Evolutionary conservation across 176 grass and related monocot species (phyloP), one percentile per base, ranked within the genome.

Genomic region (Triticum timopheevii): DNA sequence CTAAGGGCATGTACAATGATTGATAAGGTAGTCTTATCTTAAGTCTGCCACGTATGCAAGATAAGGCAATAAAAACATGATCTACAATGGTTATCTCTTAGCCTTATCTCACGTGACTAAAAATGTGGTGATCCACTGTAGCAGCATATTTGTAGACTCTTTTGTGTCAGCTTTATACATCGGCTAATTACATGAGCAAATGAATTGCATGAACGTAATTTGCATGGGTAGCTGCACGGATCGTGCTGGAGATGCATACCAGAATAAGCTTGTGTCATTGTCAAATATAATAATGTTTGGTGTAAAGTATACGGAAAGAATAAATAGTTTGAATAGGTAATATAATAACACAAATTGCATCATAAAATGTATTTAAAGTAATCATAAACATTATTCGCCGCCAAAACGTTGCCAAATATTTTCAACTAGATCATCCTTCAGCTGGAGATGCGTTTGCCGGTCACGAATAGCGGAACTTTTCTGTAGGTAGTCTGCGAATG

Each of bases 351-450:
- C 11, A 9, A 20, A 28, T 13, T 65, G 25, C 62, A 28, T 28
- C 5, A 11, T 13, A 13, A 13, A 13, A 20, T 28, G 24, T 65
- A 65, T 23, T 28, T 9, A 27, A 27, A 28, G 11, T 65, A 65
- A 65, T 10, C 62, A 28, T 13, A 27, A 65, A 65, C 5, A 65
- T 65, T 65, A 65, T 24, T 27, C 11, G 4, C 62, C 1, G 4
- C 62, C 62, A 65, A 65, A 65, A 25, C 19, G 54, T 38, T 79
- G 10, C 76, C 76, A 79, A 61, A 79, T 61, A 36, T 61, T 20
- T 56, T 79, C 33, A 12, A 79, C 22, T 61, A 79, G 13, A 61
- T 78, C 76, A 34, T 61, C 35, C 34, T 78, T 78, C 31, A 78
- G 20, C 35, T 61, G 76, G 10, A 16, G 3, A 62, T 79, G 76